These are phyloP conservation scores for Boletus smithii DNA, from an alignment of 1,284 basidiomycete species.

Conservation along the genomic window DNA sequence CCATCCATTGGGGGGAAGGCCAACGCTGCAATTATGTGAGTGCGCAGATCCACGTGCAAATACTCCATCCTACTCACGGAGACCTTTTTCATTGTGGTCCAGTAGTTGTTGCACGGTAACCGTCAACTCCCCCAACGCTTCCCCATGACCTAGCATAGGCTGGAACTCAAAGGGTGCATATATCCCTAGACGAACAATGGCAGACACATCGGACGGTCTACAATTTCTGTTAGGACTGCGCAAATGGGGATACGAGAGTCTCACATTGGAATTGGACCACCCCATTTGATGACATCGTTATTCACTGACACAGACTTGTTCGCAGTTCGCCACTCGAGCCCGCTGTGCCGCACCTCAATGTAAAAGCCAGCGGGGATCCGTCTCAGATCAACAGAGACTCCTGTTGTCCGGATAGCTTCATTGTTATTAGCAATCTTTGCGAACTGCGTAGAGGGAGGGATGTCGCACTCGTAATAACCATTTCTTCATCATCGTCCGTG, in stretches of 20 bases:
- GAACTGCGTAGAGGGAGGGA: too few species aligned
- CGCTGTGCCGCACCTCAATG: too few species aligned
- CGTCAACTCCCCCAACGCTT: not conserved
- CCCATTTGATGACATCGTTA: conserved; percentile 2
- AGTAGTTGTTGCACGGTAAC: conserved; percentile 1
- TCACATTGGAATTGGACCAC: not conserved
- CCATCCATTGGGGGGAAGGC: not conserved
- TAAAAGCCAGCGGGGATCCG: conserved; percentile 3
- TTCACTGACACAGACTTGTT: not conserved
- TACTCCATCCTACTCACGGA: not conserved
- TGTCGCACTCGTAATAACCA: too few species aligned
- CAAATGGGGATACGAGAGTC: too few species aligned
- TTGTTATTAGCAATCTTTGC: too few species aligned
- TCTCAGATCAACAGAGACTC: too few species aligned
- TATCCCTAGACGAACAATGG: not conserved
- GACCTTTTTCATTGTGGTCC: not conserved
- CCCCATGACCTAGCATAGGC: not conserved
- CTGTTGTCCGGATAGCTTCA: too few species aligned
- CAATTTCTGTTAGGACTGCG: not conserved
- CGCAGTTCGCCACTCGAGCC: not conserved
- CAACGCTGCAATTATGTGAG: conserved; percentile 1
- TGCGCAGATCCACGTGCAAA: too few species aligned
- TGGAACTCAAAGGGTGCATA: conserved; percentile 6
- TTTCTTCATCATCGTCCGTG: too few species aligned
- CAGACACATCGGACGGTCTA: conserved; percentile 6